Conservation (phyloP, 345 rosid species). For the Gossypium bickii region DNA sequence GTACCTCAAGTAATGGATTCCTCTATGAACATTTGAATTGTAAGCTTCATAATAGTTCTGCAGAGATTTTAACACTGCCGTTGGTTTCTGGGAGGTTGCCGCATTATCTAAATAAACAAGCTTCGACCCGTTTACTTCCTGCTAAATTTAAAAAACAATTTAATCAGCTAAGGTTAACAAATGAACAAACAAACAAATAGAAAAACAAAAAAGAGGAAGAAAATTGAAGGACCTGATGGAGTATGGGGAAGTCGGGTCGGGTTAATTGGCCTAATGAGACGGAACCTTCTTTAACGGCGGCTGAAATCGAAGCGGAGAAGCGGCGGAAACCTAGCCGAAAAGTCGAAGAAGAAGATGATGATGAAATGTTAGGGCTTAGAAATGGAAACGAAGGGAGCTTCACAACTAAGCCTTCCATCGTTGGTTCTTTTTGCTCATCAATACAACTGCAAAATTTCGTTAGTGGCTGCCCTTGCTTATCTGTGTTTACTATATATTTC, state of each 20-base stretch:
- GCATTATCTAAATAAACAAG: conserved; percentile 93
- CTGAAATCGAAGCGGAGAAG: conserved; percentile 29
- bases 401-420: conserved; percentile 51
- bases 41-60: conserved; percentile 64
- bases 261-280: conserved; percentile 71
- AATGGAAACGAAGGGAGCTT: conserved; percentile 50
- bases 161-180: not conserved
- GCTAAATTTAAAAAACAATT: conserved; percentile 10
- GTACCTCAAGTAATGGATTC: conserved; percentile 80
- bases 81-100: conserved; percentile 96
- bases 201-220: not conserved
- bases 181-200: not conserved
- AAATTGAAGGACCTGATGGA: conserved; percentile 54
- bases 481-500: not conserved
- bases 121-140: conserved; percentile 79
- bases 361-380: conserved; percentile 24
- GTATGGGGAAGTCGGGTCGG: conserved; percentile 81
- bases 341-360: conserved; percentile 20
- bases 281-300: conserved; percentile 38
- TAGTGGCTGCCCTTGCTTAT: not conserved
- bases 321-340: conserved; percentile 19
- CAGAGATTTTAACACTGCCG: conserved; percentile 60
- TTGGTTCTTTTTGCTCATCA: not conserved
- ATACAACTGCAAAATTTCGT: not conserved
- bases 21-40: conserved; percentile 90